Conservation (phyloP, 2,329 filamentous ascomycete genomes). For the Fusarium robinianum region DNA sequence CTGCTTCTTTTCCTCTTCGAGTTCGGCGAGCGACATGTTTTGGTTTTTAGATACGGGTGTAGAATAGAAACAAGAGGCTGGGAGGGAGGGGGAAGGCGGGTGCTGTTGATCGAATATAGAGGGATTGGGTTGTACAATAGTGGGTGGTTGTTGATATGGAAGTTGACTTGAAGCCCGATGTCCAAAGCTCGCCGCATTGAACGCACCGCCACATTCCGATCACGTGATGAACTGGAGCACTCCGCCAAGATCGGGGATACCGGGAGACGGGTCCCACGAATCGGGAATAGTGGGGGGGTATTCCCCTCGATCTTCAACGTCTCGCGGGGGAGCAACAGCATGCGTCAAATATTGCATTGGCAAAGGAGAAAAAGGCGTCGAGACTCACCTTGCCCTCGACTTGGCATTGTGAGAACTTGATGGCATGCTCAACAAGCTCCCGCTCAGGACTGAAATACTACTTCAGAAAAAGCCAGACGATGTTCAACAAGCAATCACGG, state of each 20-base stretch:
- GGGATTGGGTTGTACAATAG: too few species aligned
- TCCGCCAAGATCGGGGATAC: slow-evolving; percentile 5
- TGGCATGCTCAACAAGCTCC: slow-evolving; percentile 64
- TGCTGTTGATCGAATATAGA: not conserved
- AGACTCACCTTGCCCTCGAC: slow-evolving; percentile 41
- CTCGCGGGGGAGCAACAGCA: too few species aligned
- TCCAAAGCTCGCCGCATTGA: too few species aligned
- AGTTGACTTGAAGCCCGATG: too few species aligned
- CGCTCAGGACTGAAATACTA: slow-evolving; percentile 56
- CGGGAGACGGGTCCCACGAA: slow-evolving; percentile 21
- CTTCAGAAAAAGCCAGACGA: too few species aligned
- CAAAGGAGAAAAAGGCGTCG: too few species aligned
- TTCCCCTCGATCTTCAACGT: too few species aligned
- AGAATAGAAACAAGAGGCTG: not conserved
- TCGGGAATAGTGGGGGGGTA: slow-evolving; percentile 14
- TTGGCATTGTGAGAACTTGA: slow-evolving; percentile 62
- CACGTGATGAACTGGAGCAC: slow-evolving; percentile 11
- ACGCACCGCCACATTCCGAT: too few species aligned
- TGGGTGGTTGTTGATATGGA: too few species aligned
- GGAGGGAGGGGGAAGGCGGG: not conserved
- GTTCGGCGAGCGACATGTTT: slow-evolving; percentile 44
- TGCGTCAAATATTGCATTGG: too few species aligned
- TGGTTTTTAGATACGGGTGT: not conserved
- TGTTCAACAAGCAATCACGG: too few species aligned
- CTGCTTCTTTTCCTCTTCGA: slow-evolving; percentile 58